Evolutionary conservation across 805 yeast genomes (phyloP), one percentile per base, ranked within the genome.

Genomic region (Jamesozyma rosinii): DNA sequence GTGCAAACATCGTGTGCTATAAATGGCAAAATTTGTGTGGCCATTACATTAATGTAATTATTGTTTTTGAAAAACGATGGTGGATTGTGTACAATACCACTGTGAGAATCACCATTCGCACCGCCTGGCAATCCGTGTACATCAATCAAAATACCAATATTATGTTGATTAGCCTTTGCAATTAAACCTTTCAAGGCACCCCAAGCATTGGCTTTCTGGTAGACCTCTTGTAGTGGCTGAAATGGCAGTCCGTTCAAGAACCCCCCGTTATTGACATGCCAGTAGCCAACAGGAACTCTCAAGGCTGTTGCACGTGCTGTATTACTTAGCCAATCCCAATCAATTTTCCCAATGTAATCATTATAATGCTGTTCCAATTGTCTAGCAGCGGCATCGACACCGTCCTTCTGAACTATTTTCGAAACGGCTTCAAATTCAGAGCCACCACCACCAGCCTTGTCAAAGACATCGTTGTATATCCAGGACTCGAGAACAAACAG

Each of bases 61-160:
- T 36, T 36, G 78, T 35, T 66, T 57, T 2, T 72, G 72, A 37
- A 79, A 67, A 41, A 64, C 44, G 48, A 21, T 5, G 58, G 52
- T 3, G 47, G 32, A 6, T 43, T 43, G 31, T 46, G 43, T n/a
- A 27, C 41, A 41, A 78, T 80, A 9, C 97, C 97, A 52, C 90
- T 79, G 60, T 89, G 97, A 39, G 81, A 85, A 27, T 80, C 83
- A 1, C 78, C 74, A 56, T 92, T 90, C 20, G 97, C 97, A 31
- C 97, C 97, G 13, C 86, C 87, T 4, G 97, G 97, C 9, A 90
- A 63, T 0, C 83, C 97, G 63, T 92, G 97, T 35, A 90, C 54
- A 62, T 90, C 97, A 14, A 90, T 73, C 42, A 90, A 54, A 0
- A 90, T 79, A 11, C 87, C 83, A 45, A 90, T 90, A 26, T 74